These are phyloP conservation scores for Boletellus ananas DNA, from an alignment of 768 basidiomycete genomes.

Conservation along the genomic window DNA sequence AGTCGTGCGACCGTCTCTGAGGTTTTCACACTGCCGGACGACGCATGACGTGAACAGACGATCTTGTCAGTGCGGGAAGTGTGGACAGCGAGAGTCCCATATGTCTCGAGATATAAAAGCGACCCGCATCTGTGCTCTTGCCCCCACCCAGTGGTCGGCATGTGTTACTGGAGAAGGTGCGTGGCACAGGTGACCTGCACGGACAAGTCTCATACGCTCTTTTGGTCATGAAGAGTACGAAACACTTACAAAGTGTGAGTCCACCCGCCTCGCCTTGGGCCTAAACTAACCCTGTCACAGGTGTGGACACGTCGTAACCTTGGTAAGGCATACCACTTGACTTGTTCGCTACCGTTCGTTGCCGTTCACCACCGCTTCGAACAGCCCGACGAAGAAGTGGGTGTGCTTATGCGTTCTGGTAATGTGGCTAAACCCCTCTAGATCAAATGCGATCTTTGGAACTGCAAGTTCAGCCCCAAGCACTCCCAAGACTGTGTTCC, in stretches of 20 bases:
- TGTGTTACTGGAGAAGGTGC: conserved; percentile 64
- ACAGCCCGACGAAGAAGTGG: conserved; percentile 60
- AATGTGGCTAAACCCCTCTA: conserved; percentile 26
- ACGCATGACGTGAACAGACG: conserved; percentile 27
- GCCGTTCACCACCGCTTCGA: conserved; percentile 8
- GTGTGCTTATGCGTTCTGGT: conserved; percentile 1
- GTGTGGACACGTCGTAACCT: conserved; percentile 50
- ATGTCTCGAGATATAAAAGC: conserved; percentile 29
- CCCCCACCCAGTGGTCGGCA: conserved; percentile 22
- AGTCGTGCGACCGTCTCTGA: conserved; percentile 28
- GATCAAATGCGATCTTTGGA: conserved; percentile 59
- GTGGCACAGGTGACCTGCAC: conserved; percentile 16
- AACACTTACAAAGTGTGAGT: conserved; percentile 52
- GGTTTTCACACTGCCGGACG: conserved; percentile 20
- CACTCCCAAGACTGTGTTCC: conserved; percentile 50
- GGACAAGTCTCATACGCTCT: conserved; percentile 16
- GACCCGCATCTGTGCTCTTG: neutral
- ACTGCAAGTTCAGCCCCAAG: conserved; percentile 60
- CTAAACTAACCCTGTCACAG: conserved; percentile 28
- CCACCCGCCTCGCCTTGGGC: neutral
- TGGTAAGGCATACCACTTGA: conserved; percentile 35
- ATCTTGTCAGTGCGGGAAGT: conserved; percentile 15
- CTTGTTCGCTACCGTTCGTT: conserved; percentile 1
- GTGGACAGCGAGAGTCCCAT: conserved; percentile 21
- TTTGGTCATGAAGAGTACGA: conserved; percentile 42